Conservation (phyloP, 176 grass and related monocot genomes). For the Avena eriantha region DNA sequence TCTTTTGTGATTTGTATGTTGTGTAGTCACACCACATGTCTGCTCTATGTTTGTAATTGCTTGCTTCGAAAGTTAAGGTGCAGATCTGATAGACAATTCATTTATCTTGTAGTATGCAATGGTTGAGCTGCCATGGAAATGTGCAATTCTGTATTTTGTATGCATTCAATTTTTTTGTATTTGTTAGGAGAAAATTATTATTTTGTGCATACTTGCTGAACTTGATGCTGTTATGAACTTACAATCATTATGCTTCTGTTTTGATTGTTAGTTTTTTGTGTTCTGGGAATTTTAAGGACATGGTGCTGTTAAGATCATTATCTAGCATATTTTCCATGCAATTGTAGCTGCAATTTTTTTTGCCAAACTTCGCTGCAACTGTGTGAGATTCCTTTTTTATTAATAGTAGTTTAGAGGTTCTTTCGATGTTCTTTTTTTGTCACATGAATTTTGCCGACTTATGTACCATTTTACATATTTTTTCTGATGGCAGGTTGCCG, state of each 20-base stretch:
- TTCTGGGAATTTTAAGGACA: not conserved
- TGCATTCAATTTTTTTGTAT: not conserved
- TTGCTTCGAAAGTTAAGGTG: not conserved
- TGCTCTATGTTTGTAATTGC: slow-evolving; percentile 19
- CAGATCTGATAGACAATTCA: not conserved
- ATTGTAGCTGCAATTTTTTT: not conserved
- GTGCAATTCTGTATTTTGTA: slow-evolving; percentile 2
- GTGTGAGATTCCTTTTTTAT: not conserved
- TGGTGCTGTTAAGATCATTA: not conserved
- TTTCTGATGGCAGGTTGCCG: slow-evolving; percentile 69
- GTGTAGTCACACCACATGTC: not conserved
- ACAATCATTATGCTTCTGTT: slow-evolving; percentile 3
- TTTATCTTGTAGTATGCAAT: not conserved
- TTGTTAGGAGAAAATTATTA: slow-evolving; percentile 15
- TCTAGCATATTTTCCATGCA: slow-evolving; percentile 20
- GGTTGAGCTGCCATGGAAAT: not conserved
- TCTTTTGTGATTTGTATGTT: slow-evolving; percentile 5
- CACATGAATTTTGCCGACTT: not conserved
- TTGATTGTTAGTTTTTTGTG: not conserved
- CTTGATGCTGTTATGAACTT: not conserved
- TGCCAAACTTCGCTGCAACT: not conserved
- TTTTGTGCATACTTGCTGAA: slow-evolving; percentile 11
- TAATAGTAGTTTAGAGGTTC: slow-evolving; percentile 9
- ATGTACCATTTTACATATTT: slow-evolving; percentile 24
- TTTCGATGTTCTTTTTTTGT: slow-evolving; percentile 2